Percentiles rank a stretch among this genome's conserved stretches.
phyloP scores from a whole-genome alignment of 495 filamentous ascomycete species.

The Penicillium ucsense region DNA sequence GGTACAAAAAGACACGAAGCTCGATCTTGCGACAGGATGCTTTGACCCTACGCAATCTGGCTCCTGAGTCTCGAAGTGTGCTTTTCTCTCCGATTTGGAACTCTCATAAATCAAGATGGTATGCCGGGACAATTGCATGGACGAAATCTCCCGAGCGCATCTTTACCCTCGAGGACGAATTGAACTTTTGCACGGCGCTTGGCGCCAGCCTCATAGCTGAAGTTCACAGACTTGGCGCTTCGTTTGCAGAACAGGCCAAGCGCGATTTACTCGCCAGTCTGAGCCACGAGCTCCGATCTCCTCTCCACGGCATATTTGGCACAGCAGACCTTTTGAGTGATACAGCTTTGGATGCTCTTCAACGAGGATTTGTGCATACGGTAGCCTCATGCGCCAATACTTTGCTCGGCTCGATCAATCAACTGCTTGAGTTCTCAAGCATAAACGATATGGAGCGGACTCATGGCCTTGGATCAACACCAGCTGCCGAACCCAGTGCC shows the following conservation, averaged over 20 bases:
- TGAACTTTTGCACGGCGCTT: constrained; percentile 45
- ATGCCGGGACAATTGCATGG: constrained; percentile 50
- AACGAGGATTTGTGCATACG: constrained; percentile 50
- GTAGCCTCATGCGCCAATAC: constrained; percentile 58
- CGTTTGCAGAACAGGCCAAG: constrained; percentile 44
- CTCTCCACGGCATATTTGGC: constrained; percentile 56
- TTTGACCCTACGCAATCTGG: constrained; percentile 11
- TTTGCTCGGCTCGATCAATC: constrained; percentile 59
- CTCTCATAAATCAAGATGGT: constrained; percentile 47
- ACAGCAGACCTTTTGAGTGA: constrained; percentile 53
- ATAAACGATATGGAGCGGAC: neutral
- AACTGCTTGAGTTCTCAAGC: constrained; percentile 46
- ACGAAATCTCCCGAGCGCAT: constrained; percentile 29
- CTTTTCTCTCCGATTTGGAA: constrained; percentile 49
- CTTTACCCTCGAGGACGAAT: constrained; percentile 34
- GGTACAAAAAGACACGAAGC: constrained; percentile 11
- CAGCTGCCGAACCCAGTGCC: constrained; percentile 1
- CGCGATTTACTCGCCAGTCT: constrained; percentile 59
- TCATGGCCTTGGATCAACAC: too few species aligned
- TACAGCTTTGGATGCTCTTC: constrained; percentile 42
- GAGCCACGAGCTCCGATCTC: constrained; percentile 59
- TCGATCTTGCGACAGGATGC: constrained; percentile 11
- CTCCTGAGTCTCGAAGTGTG: constrained; percentile 14
- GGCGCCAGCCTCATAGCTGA: constrained; percentile 54
- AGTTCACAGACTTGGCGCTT: constrained; percentile 42